These are phyloP conservation scores for Zostera marina DNA, from an alignment of 116 monocot genomes.

Conservation along the genomic window DNA sequence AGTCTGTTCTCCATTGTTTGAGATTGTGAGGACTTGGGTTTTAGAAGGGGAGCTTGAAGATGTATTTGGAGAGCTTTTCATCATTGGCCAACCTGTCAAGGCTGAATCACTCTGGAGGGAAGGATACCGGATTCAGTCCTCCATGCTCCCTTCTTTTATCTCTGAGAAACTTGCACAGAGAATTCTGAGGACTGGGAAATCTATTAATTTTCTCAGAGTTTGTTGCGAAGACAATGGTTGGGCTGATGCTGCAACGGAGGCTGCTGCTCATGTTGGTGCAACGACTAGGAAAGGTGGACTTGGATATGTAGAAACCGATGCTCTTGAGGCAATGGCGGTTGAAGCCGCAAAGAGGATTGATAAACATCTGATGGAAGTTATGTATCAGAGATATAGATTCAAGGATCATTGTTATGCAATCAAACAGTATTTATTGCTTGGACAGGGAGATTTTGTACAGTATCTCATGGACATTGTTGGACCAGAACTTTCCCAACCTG, in stretches of 20 bases:
- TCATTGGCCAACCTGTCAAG: slow-evolving; percentile 65
- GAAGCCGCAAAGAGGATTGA: slow-evolving; percentile 89
- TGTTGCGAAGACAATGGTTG: slow-evolving; percentile 92
- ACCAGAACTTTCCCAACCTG: slow-evolving; percentile 76
- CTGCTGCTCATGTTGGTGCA: slow-evolving; percentile 61
- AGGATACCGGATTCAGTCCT: slow-evolving; percentile 69
- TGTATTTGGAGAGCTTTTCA: slow-evolving; percentile 73
- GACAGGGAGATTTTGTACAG: slow-evolving; percentile 98
- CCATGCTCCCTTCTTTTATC: slow-evolving; percentile 95
- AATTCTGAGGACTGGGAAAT: slow-evolving; percentile 90
- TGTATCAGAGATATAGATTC: slow-evolving; percentile 51
- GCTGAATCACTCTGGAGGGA: slow-evolving; percentile 88
- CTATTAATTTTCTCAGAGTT: slow-evolving; percentile 93
- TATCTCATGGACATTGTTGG: slow-evolving; percentile 92
- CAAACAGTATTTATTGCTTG: slow-evolving; percentile 81
- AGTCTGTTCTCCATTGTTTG: slow-evolving; percentile 87
- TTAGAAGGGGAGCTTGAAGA: slow-evolving; percentile 93
- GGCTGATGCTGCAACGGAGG: slow-evolving; percentile 64
- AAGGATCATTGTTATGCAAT: slow-evolving; percentile 96
- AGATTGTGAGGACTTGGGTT: slow-evolving; percentile 92
- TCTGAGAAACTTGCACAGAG: slow-evolving; percentile 64
- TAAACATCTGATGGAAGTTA: slow-evolving; percentile 79
- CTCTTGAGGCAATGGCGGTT: slow-evolving; percentile 59
- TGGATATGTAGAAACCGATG: slow-evolving; percentile 77
- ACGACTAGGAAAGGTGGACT: slow-evolving; percentile 63